Evolutionary conservation across 768 basidiomycete genomes (phyloP).

Genomic region (Trametes meyenii): DNA sequence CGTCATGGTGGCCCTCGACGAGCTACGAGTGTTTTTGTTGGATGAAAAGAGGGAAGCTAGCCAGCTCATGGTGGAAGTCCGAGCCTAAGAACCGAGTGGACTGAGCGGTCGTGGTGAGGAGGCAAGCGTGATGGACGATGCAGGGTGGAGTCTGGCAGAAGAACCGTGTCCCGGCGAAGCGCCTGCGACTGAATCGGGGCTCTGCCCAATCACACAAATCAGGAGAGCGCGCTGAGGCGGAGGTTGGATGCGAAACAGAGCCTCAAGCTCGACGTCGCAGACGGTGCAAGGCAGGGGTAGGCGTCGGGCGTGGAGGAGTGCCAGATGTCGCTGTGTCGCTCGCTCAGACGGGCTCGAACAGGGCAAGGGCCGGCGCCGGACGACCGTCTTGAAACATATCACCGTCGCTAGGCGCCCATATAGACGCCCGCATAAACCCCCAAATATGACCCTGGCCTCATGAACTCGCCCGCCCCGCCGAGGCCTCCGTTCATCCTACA

Average conservation of each 20-base stretch:
- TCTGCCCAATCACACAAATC: slow-evolving; percentile 13
- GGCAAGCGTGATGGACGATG: slow-evolving; percentile 15
- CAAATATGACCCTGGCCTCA: not conserved
- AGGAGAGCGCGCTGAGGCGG: not conserved
- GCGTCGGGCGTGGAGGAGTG: not conserved
- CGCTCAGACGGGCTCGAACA: slow-evolving; percentile 3
- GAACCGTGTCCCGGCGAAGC: slow-evolving; percentile 20
- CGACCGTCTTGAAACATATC: slow-evolving; percentile 19
- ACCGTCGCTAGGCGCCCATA: slow-evolving; percentile 8
- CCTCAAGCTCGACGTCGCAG: not conserved
- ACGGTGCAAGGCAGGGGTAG: not conserved
- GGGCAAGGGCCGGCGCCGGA: not conserved
- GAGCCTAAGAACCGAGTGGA: not conserved
- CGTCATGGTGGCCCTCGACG: slow-evolving; percentile 59
- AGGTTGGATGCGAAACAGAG: not conserved
- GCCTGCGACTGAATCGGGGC: slow-evolving; percentile 7
- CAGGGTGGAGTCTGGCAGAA: slow-evolving; percentile 24
- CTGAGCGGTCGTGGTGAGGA: slow-evolving; percentile 8
- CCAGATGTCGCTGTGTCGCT: slow-evolving; percentile 7
- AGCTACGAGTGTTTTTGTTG: slow-evolving; percentile 46
- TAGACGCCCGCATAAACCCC: not conserved
- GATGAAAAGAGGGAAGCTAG: slow-evolving; percentile 65
- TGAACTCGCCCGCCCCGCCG: not conserved
- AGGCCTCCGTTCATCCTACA: not conserved
- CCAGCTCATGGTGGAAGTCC: slow-evolving; percentile 63